Evolutionary conservation across 768 basidiomycete genomes (phyloP), one percentile per base, ranked within the genome.

Genomic region (Boletales sp.): DNA sequence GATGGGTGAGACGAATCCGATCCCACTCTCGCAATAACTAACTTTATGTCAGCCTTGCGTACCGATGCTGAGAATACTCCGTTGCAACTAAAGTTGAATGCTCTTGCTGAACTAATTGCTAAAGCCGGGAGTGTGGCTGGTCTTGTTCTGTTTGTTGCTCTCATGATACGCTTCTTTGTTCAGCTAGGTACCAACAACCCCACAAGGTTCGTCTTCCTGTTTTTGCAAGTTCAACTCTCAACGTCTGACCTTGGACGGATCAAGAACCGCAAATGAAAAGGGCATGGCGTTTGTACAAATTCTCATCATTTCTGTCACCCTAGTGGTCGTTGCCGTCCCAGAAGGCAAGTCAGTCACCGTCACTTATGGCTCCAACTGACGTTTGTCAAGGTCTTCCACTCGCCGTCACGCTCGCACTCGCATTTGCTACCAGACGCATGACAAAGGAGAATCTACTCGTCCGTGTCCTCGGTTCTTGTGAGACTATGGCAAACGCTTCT

Each of bases 371-470:
- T 19, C 14, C 4, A 4, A 30, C 51, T 51, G 35, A 43, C 41
- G 13, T 34, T 10, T 33, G 28, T 49, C 47, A 47, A 89, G 90
- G 94, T 63, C 76, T 99, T 6, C 95, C 95, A 2, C 77, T 99
- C 48, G 95, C 95, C 37, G 95, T 98, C 44, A 97, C 95, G 0
- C 81, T 99, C 41, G 96, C 96, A 0, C 75, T 99, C 31, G 91
- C 96, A 1, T 99, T 98, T 62, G 96, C 95, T 0, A 99, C 96
- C 41, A 94, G 90, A 61, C 86, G 95, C n/a, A 98, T 98, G 96
- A 90, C 94, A 9, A 80, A 86, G 62, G 89, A 94, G 69, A 96
- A 96, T 46, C 76, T 98, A 0, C 82, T 99, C 38, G 96, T 98
- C 30, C 93, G 95, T 48, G 90, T 97, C 5, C 82, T 99, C 32